Evolutionary conservation across 768 basidiomycete species (phyloP), one percentile per base, ranked within the genome.

Genomic region (Tulasnella sp.): DNA sequence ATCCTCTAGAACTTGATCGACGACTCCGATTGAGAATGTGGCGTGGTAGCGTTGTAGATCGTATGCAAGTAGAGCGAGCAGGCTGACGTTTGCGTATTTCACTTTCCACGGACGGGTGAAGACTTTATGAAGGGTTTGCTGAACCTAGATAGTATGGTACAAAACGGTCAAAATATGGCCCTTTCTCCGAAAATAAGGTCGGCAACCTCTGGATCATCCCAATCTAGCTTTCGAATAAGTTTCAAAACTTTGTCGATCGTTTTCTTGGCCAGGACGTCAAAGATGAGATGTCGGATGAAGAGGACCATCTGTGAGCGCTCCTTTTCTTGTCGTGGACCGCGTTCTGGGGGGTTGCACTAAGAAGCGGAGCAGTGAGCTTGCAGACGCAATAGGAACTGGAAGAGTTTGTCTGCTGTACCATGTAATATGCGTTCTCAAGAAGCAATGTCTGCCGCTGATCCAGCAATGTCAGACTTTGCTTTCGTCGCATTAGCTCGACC

Each of bases 91-190:
- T 79, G 91, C 88, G 82, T 92, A 99, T 82, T 95, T 97, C 85
- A 98, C 89, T 83, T 99, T 99, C 96, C 97, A 98, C 2, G 97
- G 93, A 82, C 98, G 97, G n/a, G 93, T 94, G 85, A 99, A 99
- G 55, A 94, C 90, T 82, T 94, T 93, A 85, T 92, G 91, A 9
- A 99, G 86, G 32, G 88, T 89, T 37, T 87, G 87, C 51, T 88
- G 88, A 40, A 92, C 86, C 85, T 86, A 67, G 3, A 84, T 79
- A 9, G 85, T 5, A 67, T 70, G 10, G 40, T 44, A 35, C 29
- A 37, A 3, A 77, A 55, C n/a, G 7, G n/a, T 51, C 51, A 51
- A 23, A n/a, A 51, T 74, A 18, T 37, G 39, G 13, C 46, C 18
- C 40, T 18, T 32, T 44, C 29, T 44, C 23, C 13, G 18, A 15